phyloP scores from a whole-genome alignment of 345 rosid genomes.

The Rhodomyrtus tomentosa region DNA sequence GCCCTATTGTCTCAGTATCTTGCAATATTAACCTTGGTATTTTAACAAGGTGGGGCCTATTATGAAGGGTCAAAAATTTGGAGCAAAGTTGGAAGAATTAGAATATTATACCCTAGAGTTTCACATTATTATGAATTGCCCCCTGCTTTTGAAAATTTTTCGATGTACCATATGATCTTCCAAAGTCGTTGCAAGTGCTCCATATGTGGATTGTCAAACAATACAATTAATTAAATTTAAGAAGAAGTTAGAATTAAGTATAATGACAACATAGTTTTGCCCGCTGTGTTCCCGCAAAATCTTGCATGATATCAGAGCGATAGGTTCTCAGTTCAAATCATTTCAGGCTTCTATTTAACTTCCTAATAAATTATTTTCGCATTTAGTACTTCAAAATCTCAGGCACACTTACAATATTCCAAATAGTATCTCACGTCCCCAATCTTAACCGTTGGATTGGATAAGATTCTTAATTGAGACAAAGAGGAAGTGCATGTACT shows the following conservation, averaged over 20 bases:
- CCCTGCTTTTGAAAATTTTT: not conserved
- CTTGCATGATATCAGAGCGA: too few species aligned
- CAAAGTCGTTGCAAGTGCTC: not conserved
- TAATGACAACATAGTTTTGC: not conserved
- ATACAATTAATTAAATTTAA: not conserved
- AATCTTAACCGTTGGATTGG: accelerated
- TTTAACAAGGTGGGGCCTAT: not conserved
- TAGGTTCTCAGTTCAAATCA: too few species aligned
- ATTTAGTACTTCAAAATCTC: not conserved
- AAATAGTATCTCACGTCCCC: not conserved
- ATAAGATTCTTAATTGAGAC: not conserved
- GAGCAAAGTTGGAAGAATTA: not conserved
- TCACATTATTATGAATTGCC: accelerated
- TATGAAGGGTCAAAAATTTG: not conserved
- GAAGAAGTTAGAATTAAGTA: not conserved
- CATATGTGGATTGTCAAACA: not conserved
- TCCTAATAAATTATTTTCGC: not conserved
- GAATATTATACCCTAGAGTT: not conserved
- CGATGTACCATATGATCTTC: not conserved
- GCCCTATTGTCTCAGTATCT: too few species aligned
- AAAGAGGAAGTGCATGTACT: too few species aligned
- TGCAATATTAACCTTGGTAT: too few species aligned
- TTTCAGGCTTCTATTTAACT: too few species aligned
- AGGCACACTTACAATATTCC: not conserved
- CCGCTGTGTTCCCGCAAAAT: too few species aligned